Conservation (phyloP, 768 basidiomycete species). For the Podaxis pistillaris region DNA sequence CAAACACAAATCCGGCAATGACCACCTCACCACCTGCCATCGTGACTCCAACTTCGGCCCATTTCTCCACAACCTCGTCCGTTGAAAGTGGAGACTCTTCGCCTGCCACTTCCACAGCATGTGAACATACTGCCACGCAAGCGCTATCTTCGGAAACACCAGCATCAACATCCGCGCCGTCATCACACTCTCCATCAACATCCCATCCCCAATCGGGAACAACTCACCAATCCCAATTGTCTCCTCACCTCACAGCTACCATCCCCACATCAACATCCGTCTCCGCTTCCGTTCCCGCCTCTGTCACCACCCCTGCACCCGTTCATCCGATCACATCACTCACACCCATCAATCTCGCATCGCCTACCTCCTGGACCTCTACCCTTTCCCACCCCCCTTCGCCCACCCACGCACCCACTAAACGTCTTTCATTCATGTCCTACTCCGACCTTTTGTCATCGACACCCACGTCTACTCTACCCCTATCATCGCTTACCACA, state of each 20-base stretch:
- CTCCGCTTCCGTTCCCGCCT: slow-evolving; percentile 3
- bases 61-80: slow-evolving; percentile 35
- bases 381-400: slow-evolving; percentile 35
- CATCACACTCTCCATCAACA: background rate
- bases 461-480: slow-evolving; percentile 67
- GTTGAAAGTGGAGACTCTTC: slow-evolving; percentile 10
- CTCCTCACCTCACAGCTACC: background rate
- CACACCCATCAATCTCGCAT: background rate
- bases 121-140: background rate
- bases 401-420: slow-evolving; percentile 46
- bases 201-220: background rate
- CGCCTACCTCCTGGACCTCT: slow-evolving; percentile 17
- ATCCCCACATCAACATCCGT: background rate
- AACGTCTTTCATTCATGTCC: slow-evolving; percentile 86
- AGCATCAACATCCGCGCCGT: slow-evolving; percentile 12
- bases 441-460: slow-evolving; percentile 83
- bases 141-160: background rate
- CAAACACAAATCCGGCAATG: background rate
- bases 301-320: background rate
- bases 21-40: slow-evolving; percentile 15
- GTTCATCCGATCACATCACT: slow-evolving; percentile 18
- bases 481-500: slow-evolving; percentile 72
- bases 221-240: background rate
- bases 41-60: slow-evolving; percentile 48
- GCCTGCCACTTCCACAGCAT: slow-evolving; percentile 19